Evolutionary conservation across 768 basidiomycete species (phyloP).

Genomic region (Lactarius psammicola): DNA sequence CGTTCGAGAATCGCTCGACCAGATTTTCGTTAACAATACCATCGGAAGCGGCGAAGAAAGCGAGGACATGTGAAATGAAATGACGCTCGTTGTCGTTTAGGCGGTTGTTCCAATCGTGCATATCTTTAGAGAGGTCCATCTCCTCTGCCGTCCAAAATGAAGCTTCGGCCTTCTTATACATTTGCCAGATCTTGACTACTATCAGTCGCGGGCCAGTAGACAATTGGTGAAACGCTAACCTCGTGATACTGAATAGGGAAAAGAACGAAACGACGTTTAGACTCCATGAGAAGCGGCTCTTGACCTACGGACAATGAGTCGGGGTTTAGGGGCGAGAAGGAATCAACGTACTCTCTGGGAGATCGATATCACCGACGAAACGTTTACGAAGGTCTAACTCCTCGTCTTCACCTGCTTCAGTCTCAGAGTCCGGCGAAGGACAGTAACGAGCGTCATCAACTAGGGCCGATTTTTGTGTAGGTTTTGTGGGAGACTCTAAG

Average conservation of each 20-base stretch:
- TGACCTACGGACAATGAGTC: slow-evolving; percentile 43
- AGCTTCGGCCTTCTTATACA: slow-evolving; percentile 94
- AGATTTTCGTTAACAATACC: slow-evolving; percentile 97
- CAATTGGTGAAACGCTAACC: slow-evolving; percentile 43
- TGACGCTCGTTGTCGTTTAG: slow-evolving; percentile 81
- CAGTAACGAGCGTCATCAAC: slow-evolving; percentile 32
- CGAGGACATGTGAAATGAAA: slow-evolving; percentile 90
- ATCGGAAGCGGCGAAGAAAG: slow-evolving; percentile 95
- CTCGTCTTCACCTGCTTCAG: slow-evolving; percentile 20
- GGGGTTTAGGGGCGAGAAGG: background rate
- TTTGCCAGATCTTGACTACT: slow-evolving; percentile 70
- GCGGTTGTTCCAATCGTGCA: slow-evolving; percentile 79
- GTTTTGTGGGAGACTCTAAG: slow-evolving; percentile 35
- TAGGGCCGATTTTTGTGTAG: slow-evolving; percentile 24
- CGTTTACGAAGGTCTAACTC: slow-evolving; percentile 31
- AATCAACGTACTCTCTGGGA: slow-evolving; percentile 43
- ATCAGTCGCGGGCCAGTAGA: background rate
- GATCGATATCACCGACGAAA: slow-evolving; percentile 55
- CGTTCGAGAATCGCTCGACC: slow-evolving; percentile 88
- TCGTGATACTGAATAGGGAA: slow-evolving; percentile 94
- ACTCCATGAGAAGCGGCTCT: slow-evolving; percentile 79
- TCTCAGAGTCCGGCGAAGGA: slow-evolving; percentile 25
- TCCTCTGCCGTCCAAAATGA: slow-evolving; percentile 95
- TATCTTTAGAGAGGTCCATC: slow-evolving; percentile 84
- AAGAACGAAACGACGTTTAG: slow-evolving; percentile 79